Evolutionary conservation across 257 asterid species (phyloP).

Genomic region (Primulina eburnea): DNA sequence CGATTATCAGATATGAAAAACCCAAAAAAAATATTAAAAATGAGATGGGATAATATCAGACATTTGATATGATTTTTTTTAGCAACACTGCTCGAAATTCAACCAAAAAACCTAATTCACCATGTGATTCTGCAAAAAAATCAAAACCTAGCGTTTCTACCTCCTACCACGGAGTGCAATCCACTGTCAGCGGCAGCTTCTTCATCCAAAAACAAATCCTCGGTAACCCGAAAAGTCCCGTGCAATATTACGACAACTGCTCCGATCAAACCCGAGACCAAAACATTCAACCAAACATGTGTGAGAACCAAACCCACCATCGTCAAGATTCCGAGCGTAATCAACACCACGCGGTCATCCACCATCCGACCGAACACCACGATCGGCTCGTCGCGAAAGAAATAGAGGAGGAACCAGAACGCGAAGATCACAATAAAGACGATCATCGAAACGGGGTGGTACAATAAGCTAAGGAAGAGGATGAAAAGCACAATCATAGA

Average conservation of each 20-base stretch:
- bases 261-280: conserved; percentile 47
- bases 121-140: conserved; percentile 10
- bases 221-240: conserved; percentile 59
- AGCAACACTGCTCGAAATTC: conserved; percentile 3
- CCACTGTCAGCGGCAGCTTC: conserved; percentile 57
- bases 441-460: conserved; percentile 66
- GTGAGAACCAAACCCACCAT: conserved; percentile 49
- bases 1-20: neutral
- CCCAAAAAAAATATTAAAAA: neutral
- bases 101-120: neutral
- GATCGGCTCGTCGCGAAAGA: conserved; percentile 62
- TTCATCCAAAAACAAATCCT: conserved; percentile 65
- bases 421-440: conserved; percentile 44
- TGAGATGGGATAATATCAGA: neutral
- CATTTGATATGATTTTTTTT: neutral
- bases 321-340: conserved; percentile 43
- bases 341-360: conserved; percentile 55
- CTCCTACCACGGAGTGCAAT: conserved; percentile 53
- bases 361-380: conserved; percentile 48
- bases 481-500: conserved; percentile 36
- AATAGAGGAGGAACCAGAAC: conserved; percentile 53
- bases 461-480: conserved; percentile 59
- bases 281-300: conserved; percentile 61
- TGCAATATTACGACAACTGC: conserved; percentile 40
- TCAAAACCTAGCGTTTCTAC: conserved; percentile 11